Percentiles rank a stretch among this genome's conserved stretches.
These are phyloP conservation scores for Carex myosuroides DNA, from an alignment of 176 grass and related monocot species.

Conservation along the genomic window DNA sequence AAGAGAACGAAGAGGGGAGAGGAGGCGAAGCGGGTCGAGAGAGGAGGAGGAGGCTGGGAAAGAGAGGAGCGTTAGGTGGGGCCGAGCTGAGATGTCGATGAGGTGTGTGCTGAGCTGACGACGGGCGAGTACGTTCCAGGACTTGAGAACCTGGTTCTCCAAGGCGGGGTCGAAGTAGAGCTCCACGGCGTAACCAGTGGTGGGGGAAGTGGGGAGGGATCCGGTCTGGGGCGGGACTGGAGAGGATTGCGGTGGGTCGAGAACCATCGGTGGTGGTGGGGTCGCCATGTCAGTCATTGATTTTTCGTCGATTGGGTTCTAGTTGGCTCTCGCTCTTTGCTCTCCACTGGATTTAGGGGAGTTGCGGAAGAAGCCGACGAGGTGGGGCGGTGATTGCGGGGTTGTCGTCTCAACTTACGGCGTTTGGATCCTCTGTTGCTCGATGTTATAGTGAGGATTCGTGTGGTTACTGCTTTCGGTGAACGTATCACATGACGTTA, in stretches of 20 bases:
- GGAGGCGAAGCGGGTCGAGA: slow-evolving; percentile 60
- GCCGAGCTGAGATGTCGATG: slow-evolving; percentile 73
- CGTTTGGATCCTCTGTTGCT: background rate
- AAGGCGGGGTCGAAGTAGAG: slow-evolving; percentile 97
- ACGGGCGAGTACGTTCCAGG: slow-evolving; percentile 94
- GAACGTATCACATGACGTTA: background rate
- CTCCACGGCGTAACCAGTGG: slow-evolving; percentile 62
- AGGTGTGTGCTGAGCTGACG: slow-evolving; percentile 76
- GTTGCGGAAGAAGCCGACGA: background rate
- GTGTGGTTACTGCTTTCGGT: background rate
- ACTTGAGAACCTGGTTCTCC: slow-evolving; percentile 98
- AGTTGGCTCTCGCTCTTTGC: slow-evolving; percentile 19
- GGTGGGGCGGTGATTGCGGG: background rate
- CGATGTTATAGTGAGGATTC: background rate
- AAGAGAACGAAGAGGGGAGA: slow-evolving; percentile 61
- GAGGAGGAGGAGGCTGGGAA: slow-evolving; percentile 46
- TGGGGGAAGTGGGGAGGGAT: background rate
- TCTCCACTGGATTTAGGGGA: slow-evolving; percentile 11
- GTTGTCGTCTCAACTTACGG: background rate
- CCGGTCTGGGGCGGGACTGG: background rate
- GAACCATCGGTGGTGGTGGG: slow-evolving; percentile 27
- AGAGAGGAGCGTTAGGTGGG: slow-evolving; percentile 70
- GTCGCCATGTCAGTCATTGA: slow-evolving; percentile 28
- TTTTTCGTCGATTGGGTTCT: slow-evolving; percentile 25
- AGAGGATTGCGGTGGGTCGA: slow-evolving; percentile 29